A percentile compares a stretch with the other conserved stretches of the same genome.
Conservation (phyloP, 768 basidiomycete genomes). For the Hygrophorus russula region DNA sequence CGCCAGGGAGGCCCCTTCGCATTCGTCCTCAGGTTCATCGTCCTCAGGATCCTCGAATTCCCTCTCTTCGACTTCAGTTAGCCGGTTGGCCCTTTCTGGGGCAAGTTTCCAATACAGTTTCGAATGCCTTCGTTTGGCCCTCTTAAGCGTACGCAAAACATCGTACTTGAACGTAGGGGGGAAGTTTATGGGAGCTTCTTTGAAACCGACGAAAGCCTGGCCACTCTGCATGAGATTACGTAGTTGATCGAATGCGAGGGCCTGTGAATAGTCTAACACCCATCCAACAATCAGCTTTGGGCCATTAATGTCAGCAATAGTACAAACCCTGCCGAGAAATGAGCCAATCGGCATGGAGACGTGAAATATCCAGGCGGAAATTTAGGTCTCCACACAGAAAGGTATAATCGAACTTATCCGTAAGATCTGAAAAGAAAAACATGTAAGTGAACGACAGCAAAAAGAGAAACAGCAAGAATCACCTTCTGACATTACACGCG, state of each 20-base stretch:
- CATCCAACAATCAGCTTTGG: not conserved
- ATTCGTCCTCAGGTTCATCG: slow-evolving; percentile 30
- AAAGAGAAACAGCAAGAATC: slow-evolving; percentile 1
- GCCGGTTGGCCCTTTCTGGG: slow-evolving; percentile 20
- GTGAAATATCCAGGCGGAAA: slow-evolving; percentile 80
- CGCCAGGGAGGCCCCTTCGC: slow-evolving; percentile 40
- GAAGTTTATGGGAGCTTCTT: slow-evolving; percentile 73
- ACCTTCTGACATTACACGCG: slow-evolving; percentile 66
- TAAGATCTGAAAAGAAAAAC: slow-evolving; percentile 41
- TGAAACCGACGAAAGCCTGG: slow-evolving; percentile 64
- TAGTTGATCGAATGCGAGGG: slow-evolving; percentile 86
- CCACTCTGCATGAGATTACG: slow-evolving; percentile 62
- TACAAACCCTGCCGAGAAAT: slow-evolving; percentile 62
- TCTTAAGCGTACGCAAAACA: slow-evolving; percentile 50
- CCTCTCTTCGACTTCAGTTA: slow-evolving; percentile 30
- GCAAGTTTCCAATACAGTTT: slow-evolving; percentile 24
- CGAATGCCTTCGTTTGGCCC: slow-evolving; percentile 27
- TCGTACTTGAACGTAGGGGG: slow-evolving; percentile 94
- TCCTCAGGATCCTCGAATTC: slow-evolving; percentile 22
- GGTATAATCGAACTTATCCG: slow-evolving; percentile 80
- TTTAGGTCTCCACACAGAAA: slow-evolving; percentile 91
- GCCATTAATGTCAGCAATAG: not conserved
- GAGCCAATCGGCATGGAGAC: slow-evolving; percentile 92
- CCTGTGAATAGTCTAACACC: slow-evolving; percentile 64
- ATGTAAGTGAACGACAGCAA: slow-evolving; percentile 1